A percentile compares a stretch with the other conserved stretches of the same genome.
phyloP scores from a whole-genome alignment of 306 rosid genomes.

The Styphnolobium japonicum region DNA sequence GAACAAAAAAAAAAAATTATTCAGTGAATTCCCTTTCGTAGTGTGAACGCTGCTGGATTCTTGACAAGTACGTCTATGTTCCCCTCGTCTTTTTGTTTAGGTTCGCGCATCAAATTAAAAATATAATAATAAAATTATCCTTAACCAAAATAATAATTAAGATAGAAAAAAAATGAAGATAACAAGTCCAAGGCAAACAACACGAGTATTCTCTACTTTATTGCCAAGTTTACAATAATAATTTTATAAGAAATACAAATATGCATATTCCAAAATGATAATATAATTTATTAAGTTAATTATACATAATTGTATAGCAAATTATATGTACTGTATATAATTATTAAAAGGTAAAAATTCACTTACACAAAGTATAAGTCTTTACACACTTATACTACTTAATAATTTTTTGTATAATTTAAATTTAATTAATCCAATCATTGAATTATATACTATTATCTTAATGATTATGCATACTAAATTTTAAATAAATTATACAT shows the following conservation, averaged over 20 bases:
- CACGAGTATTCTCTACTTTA: background rate
- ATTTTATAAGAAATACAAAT: background rate
- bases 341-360: too few species aligned
- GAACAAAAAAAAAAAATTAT: background rate
- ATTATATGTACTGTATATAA: background rate
- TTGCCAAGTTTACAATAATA: background rate
- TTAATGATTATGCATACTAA: too few species aligned
- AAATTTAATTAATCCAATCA: too few species aligned
- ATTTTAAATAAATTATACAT: too few species aligned
- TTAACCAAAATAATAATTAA: background rate
- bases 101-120: background rate
- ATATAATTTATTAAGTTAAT: background rate
- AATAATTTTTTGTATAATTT: too few species aligned
- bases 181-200: background rate
- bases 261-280: constrained; percentile 13
- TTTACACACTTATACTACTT: too few species aligned
- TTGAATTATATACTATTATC: too few species aligned
- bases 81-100: background rate
- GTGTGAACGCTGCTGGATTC: constrained; percentile 34
- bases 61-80: constrained; percentile 1
- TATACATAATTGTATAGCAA: background rate
- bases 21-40: background rate
- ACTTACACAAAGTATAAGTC: too few species aligned
- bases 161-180: background rate
- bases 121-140: background rate